Conservation (phyloP, 305 asterid genomes). For the Withania somnifera region DNA sequence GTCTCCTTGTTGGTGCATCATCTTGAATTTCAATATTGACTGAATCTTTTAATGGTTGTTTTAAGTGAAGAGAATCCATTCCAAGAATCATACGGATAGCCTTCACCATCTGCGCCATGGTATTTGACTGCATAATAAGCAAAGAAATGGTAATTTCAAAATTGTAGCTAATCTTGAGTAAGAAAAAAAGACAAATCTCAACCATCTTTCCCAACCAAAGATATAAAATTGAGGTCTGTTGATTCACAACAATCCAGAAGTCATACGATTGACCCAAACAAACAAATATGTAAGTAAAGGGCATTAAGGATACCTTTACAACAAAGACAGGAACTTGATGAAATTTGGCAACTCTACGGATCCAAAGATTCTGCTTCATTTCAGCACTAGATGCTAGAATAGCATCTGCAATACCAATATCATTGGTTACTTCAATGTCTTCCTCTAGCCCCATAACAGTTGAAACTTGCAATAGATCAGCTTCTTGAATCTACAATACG, state of each 20-base stretch:
- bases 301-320: slow-evolving; percentile 53
- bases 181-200: background rate
- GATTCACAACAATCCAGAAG: background rate
- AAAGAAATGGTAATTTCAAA: slow-evolving; percentile 1
- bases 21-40: slow-evolving; percentile 67
- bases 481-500: slow-evolving; percentile 67
- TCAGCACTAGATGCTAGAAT: slow-evolving; percentile 67
- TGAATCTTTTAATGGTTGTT: slow-evolving; percentile 30
- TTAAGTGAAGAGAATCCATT: slow-evolving; percentile 51
- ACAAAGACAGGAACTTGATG: slow-evolving; percentile 79
- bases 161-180: background rate
- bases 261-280: background rate
- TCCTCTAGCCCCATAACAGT: slow-evolving; percentile 87
- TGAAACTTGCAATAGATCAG: slow-evolving; percentile 80
- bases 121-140: slow-evolving; percentile 50
- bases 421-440: slow-evolving; percentile 68
- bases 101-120: slow-evolving; percentile 97
- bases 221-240: background rate
- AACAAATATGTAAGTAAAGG: slow-evolving; percentile 1
- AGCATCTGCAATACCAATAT: slow-evolving; percentile 71
- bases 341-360: slow-evolving; percentile 84
- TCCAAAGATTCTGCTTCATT: slow-evolving; percentile 89
- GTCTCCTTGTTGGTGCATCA: slow-evolving; percentile 75
- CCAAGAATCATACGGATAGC: slow-evolving; percentile 86
- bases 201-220: background rate